Evolutionary conservation across 345 rosid genomes (phyloP), one percentile per base, ranked within the genome.

Genomic region (Camelina sativa): DNA sequence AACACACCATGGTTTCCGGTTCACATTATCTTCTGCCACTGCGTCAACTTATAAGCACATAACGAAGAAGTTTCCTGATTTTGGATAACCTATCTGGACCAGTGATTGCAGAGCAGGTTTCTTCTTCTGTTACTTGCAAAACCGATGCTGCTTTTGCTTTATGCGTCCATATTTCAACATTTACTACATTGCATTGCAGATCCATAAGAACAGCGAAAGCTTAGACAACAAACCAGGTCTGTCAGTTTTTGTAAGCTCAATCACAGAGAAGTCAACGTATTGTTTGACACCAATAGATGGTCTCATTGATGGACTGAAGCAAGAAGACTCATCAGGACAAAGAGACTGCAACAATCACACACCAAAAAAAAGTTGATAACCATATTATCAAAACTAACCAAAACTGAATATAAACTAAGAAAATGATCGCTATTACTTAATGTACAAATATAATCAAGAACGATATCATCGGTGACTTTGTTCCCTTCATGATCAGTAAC

Each of bases 101-200:
- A 32, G 82, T 77, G 65, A 94, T 79, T 2, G 95, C 89, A 11
- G 81, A 78, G 56, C 83, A 86, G 0, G 93, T 89, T 65, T 84
- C 90, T 74, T 76, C 83, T 8, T 94, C 96, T 0, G 93, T 86
- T 30, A 94, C 91, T 75, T 87, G 95, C 82, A 94, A 80, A 53
- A 94, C 93, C 4, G 96, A 93, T 3, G 97, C 98, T 62, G 89
- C 98, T 47, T 91, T 80, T 15, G 84, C 84, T 66, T 91, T 89
- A 58, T 94, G 98, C 11, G 98, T 94, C 98, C 98, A 94, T 7
- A 90, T 86, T 67, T 88, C 97, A 19, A 95, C 98, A 55, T 77
- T 86, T 43, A 87, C 86, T n/a, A 91, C 89, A 51, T 82, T 89
- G 85, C 97, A 94, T 61, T 87, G 86, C 5, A 88, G 89, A 73